Percentiles rank a stretch among this genome's conserved stretches.
These are phyloP conservation scores for Russula foetens DNA, from an alignment of 768 basidiomycete genomes.

Conservation along the genomic window DNA sequence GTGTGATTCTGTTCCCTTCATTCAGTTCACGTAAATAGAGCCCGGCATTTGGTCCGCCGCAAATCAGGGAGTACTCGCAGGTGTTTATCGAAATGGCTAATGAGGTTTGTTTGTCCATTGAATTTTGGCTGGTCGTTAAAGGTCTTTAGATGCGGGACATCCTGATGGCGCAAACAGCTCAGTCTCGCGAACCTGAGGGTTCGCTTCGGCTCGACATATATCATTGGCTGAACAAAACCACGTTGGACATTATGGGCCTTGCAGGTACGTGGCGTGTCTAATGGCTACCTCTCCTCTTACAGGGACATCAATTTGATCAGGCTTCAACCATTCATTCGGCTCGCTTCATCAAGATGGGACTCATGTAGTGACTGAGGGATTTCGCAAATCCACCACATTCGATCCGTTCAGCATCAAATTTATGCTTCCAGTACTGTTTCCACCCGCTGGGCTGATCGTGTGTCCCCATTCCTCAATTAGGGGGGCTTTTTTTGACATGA, in stretches of 20 bases:
- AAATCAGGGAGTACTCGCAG: conserved; percentile 6
- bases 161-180: neutral
- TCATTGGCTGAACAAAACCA: conserved; percentile 12
- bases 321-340: conserved; percentile 13
- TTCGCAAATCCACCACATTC: conserved; percentile 5
- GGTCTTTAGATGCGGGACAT: conserved; percentile 4
- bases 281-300: neutral
- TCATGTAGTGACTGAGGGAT: conserved; percentile 4
- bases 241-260: conserved; percentile 13
- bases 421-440: neutral
- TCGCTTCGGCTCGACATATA: neutral
- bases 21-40: neutral
- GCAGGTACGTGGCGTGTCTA: neutral
- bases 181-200: neutral
- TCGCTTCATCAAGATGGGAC: neutral
- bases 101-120: conserved; percentile 1
- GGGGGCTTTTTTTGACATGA: neutral
- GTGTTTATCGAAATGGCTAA: conserved; percentile 16
- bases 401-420: conserved; percentile 8
- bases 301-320: neutral
- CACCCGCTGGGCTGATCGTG: conserved; percentile 6
- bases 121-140: neutral
- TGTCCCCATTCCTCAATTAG: neutral
- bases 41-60: conserved; percentile 14
- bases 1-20: neutral